Evolutionary conservation across 768 basidiomycete genomes (phyloP), one percentile per base, ranked within the genome.

Genomic region (Kwoniella bestiolae): DNA sequence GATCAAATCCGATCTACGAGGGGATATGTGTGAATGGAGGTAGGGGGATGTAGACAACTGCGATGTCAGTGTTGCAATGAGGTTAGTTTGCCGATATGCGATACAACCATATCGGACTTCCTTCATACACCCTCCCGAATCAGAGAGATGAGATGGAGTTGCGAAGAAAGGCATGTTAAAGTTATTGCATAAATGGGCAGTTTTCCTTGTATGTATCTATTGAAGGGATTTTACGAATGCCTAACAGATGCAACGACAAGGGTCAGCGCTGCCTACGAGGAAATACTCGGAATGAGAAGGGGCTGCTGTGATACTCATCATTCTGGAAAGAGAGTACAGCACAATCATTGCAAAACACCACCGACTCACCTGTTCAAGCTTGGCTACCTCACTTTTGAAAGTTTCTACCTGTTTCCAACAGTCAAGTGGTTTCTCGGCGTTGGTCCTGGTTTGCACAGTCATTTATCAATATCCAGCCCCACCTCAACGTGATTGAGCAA

Each of bases 351-450:
- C 18, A 3, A 41, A 14, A 18, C 38, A 18, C 18, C 46, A 21
- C 45, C n/a, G n/a, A 68, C 77, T 70, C 32, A 80, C 80, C 73
- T 77, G 71, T 63, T 82, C 81, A 25, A 82, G 67, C 65, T 81
- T 81, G 29, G 68, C 63, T n/a, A 81, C 81, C 55, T 76, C 78
- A 1, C 56, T 46, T 63, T 82, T 81, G 74, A 82, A 82, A 0
- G 67, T 52, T 68, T 81, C 80, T 21, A 80, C 79, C 60, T 82
- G 70, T 45, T 68, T 75, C 78, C 79, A 80, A 76, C 81, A 82
- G 60, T 82, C 81, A 28, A 82, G 74, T 28, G 81, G 79, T 56
- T 66, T 69, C 11, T 76, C 70, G 2, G 68, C 65, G 58, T 82
- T 75, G 28, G 73, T 70, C 34, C 81, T 82, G 53, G n/a, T n/a